A percentile compares a stretch with the other conserved stretches of the same genome.
phyloP scores from a whole-genome alignment of 129 eudicot genomes.

The Pulicaria dysenterica region DNA sequence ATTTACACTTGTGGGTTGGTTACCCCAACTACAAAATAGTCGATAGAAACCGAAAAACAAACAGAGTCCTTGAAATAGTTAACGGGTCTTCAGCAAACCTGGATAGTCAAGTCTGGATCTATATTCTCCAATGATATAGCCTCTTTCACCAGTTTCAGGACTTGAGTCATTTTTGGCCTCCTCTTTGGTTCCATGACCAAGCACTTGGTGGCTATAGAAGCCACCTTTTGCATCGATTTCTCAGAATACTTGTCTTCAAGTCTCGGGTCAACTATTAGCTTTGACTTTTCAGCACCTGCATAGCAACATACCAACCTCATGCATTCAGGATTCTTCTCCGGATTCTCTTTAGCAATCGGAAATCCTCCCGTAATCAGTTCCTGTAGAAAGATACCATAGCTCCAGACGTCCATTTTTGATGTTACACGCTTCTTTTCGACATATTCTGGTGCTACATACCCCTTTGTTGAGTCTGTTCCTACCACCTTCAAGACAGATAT shows the following conservation, averaged over 20 bases:
- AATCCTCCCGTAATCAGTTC: slow-evolving; percentile 67
- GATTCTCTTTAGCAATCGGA: slow-evolving; percentile 47
- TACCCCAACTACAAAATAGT: no score
- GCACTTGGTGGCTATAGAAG: slow-evolving; percentile 52
- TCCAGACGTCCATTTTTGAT: slow-evolving; percentile 59
- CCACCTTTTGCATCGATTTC: slow-evolving; percentile 51
- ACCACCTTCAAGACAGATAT: slow-evolving; percentile 30
- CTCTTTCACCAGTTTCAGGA: slow-evolving; percentile 38
- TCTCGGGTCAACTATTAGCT: slow-evolving; percentile 53
- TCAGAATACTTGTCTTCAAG: slow-evolving; percentile 44
- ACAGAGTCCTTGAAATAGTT: no score
- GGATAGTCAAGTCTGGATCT: no score
- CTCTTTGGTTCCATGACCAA: slow-evolving; percentile 45
- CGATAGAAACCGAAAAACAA: no score
- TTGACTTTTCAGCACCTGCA: slow-evolving; percentile 47
- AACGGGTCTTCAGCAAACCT: no score
- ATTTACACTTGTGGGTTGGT: no score
- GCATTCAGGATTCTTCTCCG: slow-evolving; percentile 51
- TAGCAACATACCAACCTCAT: slow-evolving; percentile 54
- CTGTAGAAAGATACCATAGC: slow-evolving; percentile 62
- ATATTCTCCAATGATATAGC: no score
- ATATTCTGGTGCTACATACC: slow-evolving; percentile 74
- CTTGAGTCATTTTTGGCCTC: slow-evolving; percentile 65
- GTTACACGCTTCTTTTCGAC: slow-evolving; percentile 61
- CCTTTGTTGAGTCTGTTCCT: slow-evolving; percentile 55